Conservation (phyloP, 352 stramenopile species). For the Pythium apleroticum region DNA sequence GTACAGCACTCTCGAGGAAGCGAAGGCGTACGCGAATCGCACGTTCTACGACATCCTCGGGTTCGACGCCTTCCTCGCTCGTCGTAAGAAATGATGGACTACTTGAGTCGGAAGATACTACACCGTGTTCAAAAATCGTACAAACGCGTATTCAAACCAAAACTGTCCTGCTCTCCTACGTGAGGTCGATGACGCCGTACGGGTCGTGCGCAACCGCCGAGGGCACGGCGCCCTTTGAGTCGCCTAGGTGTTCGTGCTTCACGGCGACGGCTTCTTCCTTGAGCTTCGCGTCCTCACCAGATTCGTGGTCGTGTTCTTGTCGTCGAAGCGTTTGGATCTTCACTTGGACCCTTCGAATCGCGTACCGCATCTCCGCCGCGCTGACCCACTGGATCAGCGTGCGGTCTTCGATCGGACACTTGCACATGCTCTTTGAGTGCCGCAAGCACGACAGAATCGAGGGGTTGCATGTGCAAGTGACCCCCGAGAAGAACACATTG, state of each 20-base stretch:
- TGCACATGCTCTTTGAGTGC: conserved; percentile 65
- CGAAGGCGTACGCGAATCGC: conserved; percentile 30
- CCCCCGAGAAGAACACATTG: conserved; percentile 80
- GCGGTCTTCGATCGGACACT: conserved; percentile 51
- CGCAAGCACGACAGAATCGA: conserved; percentile 60
- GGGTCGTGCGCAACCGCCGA: neutral
- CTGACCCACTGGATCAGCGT: conserved; percentile 72
- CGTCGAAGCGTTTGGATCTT: conserved; percentile 45
- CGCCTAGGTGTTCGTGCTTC: neutral
- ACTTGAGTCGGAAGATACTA: neutral
- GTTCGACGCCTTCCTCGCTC: conserved; percentile 52
- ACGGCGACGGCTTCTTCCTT: neutral
- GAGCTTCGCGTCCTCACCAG: neutral
- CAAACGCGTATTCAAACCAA: neutral
- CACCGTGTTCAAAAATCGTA: conserved; percentile 1
- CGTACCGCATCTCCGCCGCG: conserved; percentile 56
- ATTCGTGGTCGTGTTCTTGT: conserved; percentile 6
- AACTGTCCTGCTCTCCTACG: neutral
- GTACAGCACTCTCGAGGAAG: conserved; percentile 48
- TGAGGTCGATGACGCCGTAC: conserved; percentile 19
- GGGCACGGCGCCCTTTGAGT: neutral
- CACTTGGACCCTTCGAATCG: conserved; percentile 66
- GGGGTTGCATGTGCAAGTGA: conserved; percentile 66
- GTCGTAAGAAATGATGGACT: conserved; percentile 15
- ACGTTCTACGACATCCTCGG: conserved; percentile 78